phyloP scores from a whole-genome alignment of 257 asterid genomes.

The Solanum virginianum region DNA sequence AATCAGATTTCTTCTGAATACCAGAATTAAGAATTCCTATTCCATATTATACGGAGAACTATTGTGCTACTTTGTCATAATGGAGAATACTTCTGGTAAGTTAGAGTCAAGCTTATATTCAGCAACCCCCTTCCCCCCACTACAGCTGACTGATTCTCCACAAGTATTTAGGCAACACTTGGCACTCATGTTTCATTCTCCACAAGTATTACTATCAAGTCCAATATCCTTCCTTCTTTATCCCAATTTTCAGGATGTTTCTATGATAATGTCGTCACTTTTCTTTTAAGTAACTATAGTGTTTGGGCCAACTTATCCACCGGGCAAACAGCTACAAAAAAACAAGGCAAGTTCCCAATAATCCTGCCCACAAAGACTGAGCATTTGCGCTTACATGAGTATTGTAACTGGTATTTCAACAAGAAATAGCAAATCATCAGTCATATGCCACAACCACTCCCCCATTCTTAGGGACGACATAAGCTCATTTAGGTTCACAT shows the following conservation, averaged over 20 bases:
- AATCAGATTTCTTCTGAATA: neutral
- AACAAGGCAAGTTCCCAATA: neutral
- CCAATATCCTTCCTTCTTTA: neutral
- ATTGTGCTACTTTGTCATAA: neutral
- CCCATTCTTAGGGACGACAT: neutral
- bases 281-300: neutral
- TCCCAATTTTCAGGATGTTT: neutral
- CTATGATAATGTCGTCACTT: neutral
- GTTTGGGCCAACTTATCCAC: neutral
- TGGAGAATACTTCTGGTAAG: neutral
- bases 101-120: neutral
- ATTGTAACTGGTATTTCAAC: neutral
- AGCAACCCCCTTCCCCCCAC: neutral
- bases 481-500: neutral
- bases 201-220: neutral
- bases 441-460: neutral
- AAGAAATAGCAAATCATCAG: neutral
- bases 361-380: neutral
- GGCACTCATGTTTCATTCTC: neutral
- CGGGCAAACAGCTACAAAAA: neutral
- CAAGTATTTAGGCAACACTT: neutral
- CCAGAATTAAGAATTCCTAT: neutral
- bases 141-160: neutral
- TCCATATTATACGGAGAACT: neutral
- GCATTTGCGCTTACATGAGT: neutral